Percentiles rank a stretch among this genome's conserved stretches.
phyloP scores from a whole-genome alignment of 2,329 filamentous ascomycete species.

The Alternaria brassicicola region DNA sequence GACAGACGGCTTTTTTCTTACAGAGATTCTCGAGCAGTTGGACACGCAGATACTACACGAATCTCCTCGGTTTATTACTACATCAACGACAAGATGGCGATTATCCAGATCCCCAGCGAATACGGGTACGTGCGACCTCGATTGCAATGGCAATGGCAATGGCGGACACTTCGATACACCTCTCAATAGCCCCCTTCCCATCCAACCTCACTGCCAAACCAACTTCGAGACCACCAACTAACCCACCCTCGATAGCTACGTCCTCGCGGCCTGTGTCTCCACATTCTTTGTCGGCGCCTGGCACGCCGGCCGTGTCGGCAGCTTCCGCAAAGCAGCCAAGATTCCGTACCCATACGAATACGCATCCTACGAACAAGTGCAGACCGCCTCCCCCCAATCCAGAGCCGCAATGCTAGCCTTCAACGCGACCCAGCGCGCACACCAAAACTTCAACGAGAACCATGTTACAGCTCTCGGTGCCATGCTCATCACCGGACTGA shows the following conservation, averaged over 20 bases:
- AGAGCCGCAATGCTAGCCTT: slow-evolving; percentile 54
- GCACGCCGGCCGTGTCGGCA: slow-evolving; percentile 56
- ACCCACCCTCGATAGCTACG: slow-evolving; percentile 54
- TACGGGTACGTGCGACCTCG: slow-evolving; percentile 38
- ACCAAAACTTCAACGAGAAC: slow-evolving; percentile 67
- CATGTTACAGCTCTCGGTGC: slow-evolving; percentile 58
- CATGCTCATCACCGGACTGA: slow-evolving; percentile 61
- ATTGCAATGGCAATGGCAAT: neutral
- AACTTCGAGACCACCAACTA: slow-evolving; percentile 6
- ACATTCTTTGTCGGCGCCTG: slow-evolving; percentile 60
- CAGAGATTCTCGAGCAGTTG: neutral
- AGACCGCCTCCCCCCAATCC: slow-evolving; percentile 44
- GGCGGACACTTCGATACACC: neutral
- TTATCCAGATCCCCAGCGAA: slow-evolving; percentile 32
- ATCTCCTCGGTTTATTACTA: neutral
- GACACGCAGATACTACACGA: neutral
- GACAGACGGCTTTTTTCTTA: neutral
- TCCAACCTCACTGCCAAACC: neutral
- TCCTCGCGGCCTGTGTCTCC: slow-evolving; percentile 60
- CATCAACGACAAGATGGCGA: slow-evolving; percentile 19
- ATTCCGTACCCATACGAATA: slow-evolving; percentile 65
- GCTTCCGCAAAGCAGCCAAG: slow-evolving; percentile 58
- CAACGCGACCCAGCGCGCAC: slow-evolving; percentile 53
- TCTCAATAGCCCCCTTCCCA: neutral
- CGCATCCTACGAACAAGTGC: slow-evolving; percentile 62